Conservation (phyloP, 2,329 filamentous ascomycete species). For the Zymoseptoria crescenta region DNA sequence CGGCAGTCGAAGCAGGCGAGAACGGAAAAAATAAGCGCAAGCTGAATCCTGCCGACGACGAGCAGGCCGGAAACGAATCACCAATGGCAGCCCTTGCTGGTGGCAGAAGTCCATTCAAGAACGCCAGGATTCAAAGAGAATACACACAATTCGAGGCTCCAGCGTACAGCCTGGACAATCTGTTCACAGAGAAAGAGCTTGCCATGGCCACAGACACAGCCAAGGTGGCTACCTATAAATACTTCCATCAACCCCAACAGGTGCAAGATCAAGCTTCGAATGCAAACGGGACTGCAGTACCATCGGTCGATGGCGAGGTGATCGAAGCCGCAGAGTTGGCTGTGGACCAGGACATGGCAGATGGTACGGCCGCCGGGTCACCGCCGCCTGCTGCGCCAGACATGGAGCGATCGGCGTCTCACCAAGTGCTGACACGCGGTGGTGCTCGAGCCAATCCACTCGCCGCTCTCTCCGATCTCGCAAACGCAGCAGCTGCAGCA, state of each 20-base stretch:
- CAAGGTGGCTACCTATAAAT: constrained; percentile 49
- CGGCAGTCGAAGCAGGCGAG: constrained; percentile 31
- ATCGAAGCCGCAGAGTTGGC: constrained; percentile 22
- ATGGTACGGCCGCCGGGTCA: constrained; percentile 17
- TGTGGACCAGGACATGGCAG: constrained; percentile 19
- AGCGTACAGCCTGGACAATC: constrained; percentile 53
- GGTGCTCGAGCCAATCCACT: constrained; percentile 40
- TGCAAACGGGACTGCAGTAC: constrained; percentile 21
- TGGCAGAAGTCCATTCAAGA: constrained; percentile 43
- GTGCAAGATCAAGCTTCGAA: constrained; percentile 19
- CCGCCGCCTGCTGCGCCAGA: constrained; percentile 33
- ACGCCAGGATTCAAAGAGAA: constrained; percentile 45
- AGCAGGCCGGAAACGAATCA: constrained; percentile 48
- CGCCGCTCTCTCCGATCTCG: constrained; percentile 47
- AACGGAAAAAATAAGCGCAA: constrained; percentile 53
- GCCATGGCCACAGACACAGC: constrained; percentile 54
- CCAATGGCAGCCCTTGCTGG: constrained; percentile 47
- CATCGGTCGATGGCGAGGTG: constrained; percentile 26
- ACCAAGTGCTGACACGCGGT: constrained; percentile 48
- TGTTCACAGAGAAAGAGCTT: constrained; percentile 62
- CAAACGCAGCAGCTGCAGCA: constrained; percentile 33
- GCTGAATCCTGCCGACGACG: constrained; percentile 45
- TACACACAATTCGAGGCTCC: constrained; percentile 51
- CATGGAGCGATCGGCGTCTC: constrained; percentile 54
- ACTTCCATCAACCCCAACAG: constrained; percentile 46